Base-by-base conservation (phyloP, 1,284 basidiomycete genomes). In the Cystobasidium slooffiae region DNA sequence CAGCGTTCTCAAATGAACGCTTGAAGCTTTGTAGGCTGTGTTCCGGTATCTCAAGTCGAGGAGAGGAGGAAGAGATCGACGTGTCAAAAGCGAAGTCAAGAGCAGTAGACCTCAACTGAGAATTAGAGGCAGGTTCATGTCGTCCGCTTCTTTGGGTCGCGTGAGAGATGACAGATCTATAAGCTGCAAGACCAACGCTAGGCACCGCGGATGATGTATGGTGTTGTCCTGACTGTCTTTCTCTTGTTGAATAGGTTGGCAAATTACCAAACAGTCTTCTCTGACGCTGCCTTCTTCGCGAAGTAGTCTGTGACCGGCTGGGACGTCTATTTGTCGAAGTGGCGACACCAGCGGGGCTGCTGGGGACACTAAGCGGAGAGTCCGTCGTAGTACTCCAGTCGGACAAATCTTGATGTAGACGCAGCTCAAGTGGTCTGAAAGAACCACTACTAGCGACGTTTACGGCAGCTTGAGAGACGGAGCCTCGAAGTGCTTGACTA, bases 11-110 rank as follows among this genome's bases (percentile, higher is more conserved):
- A 51, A 72, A 72, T 10, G 69, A 72, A 9, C 69, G 69, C 61
- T 72, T 72, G 59, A 72, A 72, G 51, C 69, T 72, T 6, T 59
- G 43, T 18, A 64, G 20, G 22, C 31, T 39, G 10, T 72, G 61
- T 14, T 59, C 47, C 4, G 69, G 46, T n/a, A 72, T 24, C 22
- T 72, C 69, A 7, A 72, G 22, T 20, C 69, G 58, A 8, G 61
- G 61, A 10, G 31, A 31, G 31, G 31, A 31, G 31, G 31, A 31
- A 31, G 31, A 31, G 31, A 31, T 31, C 31, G 56, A 43, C 1
- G 56, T 5, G 6, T 59, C 56, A 9, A 59, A 41, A n/a, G 37
- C 37, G 18, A 43, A 39, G 10, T 14, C n/a, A 9, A 59, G 14
- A 9, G 37, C 12, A 18, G 18, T 31, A 18, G 18, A 59, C 5